Evolutionary conservation across 768 basidiomycete genomes (phyloP), one percentile per base, ranked within the genome.

Genomic region (Leucosporidium yakuticum): DNA sequence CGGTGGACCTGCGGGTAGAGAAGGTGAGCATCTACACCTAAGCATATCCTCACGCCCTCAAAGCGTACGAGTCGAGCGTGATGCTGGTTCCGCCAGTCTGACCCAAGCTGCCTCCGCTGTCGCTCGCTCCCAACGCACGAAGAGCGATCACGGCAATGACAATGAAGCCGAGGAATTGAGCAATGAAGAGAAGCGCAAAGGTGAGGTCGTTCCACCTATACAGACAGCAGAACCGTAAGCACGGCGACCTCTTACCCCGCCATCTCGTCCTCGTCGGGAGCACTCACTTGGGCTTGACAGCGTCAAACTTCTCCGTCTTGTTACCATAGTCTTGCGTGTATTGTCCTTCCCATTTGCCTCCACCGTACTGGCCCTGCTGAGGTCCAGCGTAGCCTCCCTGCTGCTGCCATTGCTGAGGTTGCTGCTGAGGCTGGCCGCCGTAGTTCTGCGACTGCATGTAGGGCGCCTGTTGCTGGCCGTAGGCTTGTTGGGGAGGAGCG

Each of bases 121-220:
- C 19, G 36, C 60, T 65, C 8, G 62, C 47, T 7, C 55, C 64
- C 0, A 74, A 62, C 11, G 70, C 64, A 21, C 70, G 65, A 0
- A 76, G 67, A 23, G 69, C 67, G 53, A 76, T 65, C 62, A 76
- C 74, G 49, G 67, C 48, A 50, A 76, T 44, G 27, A 71, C 76
- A 59, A 76, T 68, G 69, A 74, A 75, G 20, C 60, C 76, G 19
- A 47, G 39, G 59, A 76, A 68, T 44, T 76, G 76, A 29, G 76
- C 76, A 54, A 67, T 49, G 71, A 76, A 76, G n/a, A 76, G 60
- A n/a, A 74, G 49, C 11, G 66, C 69, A 31, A 64, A 71, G 53
- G 62, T 50, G 23, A 76, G 27, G 63, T 76, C 76, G 66, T 76
- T 74, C 67, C 69, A 75, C 32, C 71, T 75, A 60, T 27, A 53